A percentile compares a stretch with the other conserved stretches of the same genome.
These are phyloP conservation scores for Powellomyces hirtus DNA, from an alignment of 192 early-diverging fungal genomes.

Conservation along the genomic window DNA sequence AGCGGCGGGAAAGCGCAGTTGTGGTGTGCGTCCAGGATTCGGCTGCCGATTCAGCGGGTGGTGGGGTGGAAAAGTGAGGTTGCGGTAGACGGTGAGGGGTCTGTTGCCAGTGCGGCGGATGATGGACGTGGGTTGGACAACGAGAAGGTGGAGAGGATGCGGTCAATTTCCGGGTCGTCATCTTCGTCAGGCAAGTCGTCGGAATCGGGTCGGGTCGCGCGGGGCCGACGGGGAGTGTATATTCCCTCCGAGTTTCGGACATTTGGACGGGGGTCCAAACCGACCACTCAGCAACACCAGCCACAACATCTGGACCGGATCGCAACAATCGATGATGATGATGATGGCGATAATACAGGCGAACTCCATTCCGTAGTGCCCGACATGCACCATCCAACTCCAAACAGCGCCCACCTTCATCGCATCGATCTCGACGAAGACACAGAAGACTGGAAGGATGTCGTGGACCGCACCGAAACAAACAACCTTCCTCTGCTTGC, in stretches of 20 bases:
- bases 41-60: neutral
- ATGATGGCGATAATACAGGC: neutral
- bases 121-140: too few species aligned
- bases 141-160: neutral
- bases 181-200: neutral
- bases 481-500: too few species aligned
- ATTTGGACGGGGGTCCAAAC: neutral
- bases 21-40: neutral
- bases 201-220: neutral
- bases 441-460: too few species aligned
- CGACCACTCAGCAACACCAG: neutral
- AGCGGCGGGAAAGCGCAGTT: neutral
- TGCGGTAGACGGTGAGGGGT: neutral
- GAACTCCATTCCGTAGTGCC: too few species aligned
- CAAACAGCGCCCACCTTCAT: neutral
- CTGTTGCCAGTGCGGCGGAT: neutral
- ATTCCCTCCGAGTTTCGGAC: slow-evolving; percentile 7
- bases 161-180: neutral
- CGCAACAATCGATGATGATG: slow-evolving; percentile 4
- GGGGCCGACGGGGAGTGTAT: neutral
- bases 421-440: neutral
- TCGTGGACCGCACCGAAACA: too few species aligned
- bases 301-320: neutral
- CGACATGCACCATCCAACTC: neutral
- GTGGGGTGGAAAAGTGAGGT: neutral